These are phyloP conservation scores for Decorospora gaudefroyi DNA, from an alignment of 2,329 filamentous ascomycete species.

Conservation along the genomic window DNA sequence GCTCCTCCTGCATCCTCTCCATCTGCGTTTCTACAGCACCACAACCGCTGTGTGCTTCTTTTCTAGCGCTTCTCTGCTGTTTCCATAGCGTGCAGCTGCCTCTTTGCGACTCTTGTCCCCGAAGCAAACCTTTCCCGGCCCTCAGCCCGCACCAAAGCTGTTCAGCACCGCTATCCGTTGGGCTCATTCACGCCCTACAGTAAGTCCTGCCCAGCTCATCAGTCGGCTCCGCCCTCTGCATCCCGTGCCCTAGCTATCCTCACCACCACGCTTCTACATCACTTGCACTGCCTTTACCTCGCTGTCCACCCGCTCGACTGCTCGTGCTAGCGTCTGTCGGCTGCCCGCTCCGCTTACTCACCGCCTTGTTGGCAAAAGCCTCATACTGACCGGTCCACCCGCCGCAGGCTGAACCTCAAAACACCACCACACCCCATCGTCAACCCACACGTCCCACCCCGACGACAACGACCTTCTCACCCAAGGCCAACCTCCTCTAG, in stretches of 20 bases:
- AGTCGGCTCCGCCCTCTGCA: slow-evolving; percentile 32
- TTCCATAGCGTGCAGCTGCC: slow-evolving; percentile 38
- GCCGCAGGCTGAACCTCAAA: slow-evolving; percentile 46
- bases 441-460: slow-evolving; percentile 26
- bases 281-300: slow-evolving; percentile 22
- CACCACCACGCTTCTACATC: slow-evolving; percentile 14
- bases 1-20: slow-evolving; percentile 25
- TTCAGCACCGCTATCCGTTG: slow-evolving; percentile 41
- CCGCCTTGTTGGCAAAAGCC: slow-evolving; percentile 51
- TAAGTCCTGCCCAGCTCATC: slow-evolving; percentile 41
- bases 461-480: slow-evolving; percentile 16
- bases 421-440: slow-evolving; percentile 28
- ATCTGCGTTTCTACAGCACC: slow-evolving; percentile 29
- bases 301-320: slow-evolving; percentile 26
- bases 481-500: slow-evolving; percentile 42
- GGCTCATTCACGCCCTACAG: slow-evolving; percentile 46
- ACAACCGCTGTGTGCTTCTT: slow-evolving; percentile 33
- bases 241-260: slow-evolving; percentile 23
- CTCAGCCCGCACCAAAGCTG: slow-evolving; percentile 19
- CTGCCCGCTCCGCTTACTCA: slow-evolving; percentile 47
- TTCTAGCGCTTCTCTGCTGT: slow-evolving; percentile 34
- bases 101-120: slow-evolving; percentile 20
- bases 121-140: slow-evolving; percentile 22
- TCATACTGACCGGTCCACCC: slow-evolving; percentile 48
- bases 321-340: slow-evolving; percentile 27